These are phyloP conservation scores for Chrysosporium keratinophilum DNA, from an alignment of 2,329 filamentous ascomycete species.

Conservation along the genomic window DNA sequence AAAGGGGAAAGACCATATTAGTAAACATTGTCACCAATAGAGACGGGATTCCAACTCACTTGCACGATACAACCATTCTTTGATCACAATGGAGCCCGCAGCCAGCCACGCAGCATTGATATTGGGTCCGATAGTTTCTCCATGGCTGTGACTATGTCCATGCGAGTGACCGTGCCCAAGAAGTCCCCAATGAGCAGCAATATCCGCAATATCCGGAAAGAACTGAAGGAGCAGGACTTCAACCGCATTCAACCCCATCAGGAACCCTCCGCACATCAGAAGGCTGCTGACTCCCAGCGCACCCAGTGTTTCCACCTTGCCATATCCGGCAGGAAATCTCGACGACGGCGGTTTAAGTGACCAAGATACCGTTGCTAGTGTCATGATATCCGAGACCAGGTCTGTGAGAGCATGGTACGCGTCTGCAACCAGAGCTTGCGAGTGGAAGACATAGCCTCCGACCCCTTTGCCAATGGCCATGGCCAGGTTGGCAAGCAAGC, in stretches of 20 bases:
- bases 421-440: slow-evolving; percentile 83
- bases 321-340: slow-evolving; percentile 81
- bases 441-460: slow-evolving; percentile 90
- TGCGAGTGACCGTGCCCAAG: slow-evolving; percentile 49
- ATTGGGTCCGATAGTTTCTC: slow-evolving; percentile 56
- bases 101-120: slow-evolving; percentile 94
- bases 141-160: slow-evolving; percentile 54
- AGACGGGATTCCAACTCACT: slow-evolving; percentile 52
- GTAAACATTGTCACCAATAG: neutral
- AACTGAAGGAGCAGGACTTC: slow-evolving; percentile 61
- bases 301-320: slow-evolving; percentile 94
- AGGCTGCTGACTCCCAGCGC: slow-evolving; percentile 88
- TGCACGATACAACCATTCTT: slow-evolving; percentile 94
- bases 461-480: slow-evolving; percentile 92
- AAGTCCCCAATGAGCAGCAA: slow-evolving; percentile 31
- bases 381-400: slow-evolving; percentile 88
- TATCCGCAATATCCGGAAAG: slow-evolving; percentile 54
- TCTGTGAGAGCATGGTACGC: slow-evolving; percentile 94
- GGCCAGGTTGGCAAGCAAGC: slow-evolving; percentile 75
- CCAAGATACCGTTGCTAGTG: slow-evolving; percentile 87
- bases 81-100: slow-evolving; percentile 76
- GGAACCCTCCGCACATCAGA: slow-evolving; percentile 75
- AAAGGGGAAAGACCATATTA: neutral
- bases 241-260: slow-evolving; percentile 76
- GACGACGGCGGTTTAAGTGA: slow-evolving; percentile 75